A percentile compares a stretch with the other conserved stretches of the same genome.
Conservation (phyloP, 2,329 filamentous ascomycete species). For the Phaeosphaeria sp. region DNA sequence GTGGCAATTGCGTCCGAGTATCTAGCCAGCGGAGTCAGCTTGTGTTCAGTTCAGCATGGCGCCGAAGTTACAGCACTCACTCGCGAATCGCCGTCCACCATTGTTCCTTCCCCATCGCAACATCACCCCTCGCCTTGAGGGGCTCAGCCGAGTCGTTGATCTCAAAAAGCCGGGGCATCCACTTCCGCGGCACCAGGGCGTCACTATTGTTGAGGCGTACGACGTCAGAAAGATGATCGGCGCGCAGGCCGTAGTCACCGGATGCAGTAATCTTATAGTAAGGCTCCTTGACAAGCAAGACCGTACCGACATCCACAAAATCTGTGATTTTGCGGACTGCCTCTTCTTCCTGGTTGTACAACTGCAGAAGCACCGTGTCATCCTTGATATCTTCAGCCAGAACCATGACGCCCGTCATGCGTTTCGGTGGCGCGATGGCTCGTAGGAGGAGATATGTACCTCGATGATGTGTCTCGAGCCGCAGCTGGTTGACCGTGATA, state of each 20-base stretch:
- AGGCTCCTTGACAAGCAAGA: conserved; percentile 52
- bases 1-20: background rate
- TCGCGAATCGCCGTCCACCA: background rate
- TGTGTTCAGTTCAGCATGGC: conserved; percentile 15
- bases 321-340: background rate
- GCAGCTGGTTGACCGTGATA: conserved; percentile 40
- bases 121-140: background rate
- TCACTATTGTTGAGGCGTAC: conserved; percentile 47
- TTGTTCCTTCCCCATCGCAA: background rate
- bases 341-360: background rate
- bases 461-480: conserved; percentile 51
- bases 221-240: conserved; percentile 61
- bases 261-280: conserved; percentile 53
- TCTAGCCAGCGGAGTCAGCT: background rate
- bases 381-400: background rate
- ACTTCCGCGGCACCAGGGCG: conserved; percentile 43
- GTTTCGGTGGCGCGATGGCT: conserved; percentile 28
- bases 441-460: conserved; percentile 45
- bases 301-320: background rate
- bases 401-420: background rate
- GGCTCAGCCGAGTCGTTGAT: background rate
- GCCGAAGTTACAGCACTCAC: background rate
- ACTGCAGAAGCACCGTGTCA: background rate
- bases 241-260: conserved; percentile 53
- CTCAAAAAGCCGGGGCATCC: background rate